Base-by-base conservation (phyloP, 495 filamentous ascomycete genomes). In the Penicillium goetzii region DNA sequence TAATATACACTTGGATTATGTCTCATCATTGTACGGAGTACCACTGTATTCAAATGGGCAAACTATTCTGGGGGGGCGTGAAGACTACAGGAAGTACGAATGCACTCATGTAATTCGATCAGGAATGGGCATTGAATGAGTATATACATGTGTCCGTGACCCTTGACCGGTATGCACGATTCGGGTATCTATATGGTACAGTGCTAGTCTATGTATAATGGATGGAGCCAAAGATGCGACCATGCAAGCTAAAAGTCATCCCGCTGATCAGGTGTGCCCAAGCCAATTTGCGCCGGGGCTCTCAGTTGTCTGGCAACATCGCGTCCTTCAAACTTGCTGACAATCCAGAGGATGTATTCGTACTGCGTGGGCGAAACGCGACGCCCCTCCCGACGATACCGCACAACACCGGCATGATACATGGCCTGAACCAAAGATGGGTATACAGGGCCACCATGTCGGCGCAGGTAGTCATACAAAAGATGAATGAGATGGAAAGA, bases 361-460 rank as follows among this genome's bases (percentile, higher is more conserved):
- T 78, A 75, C 56, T 71, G 75, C 50, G 58, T 59, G 7, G 51
- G 41, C 5, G 74, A 59, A 3, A 83, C 65, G 14, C 63, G 63
- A 3, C 51, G 60, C 10, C 74, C 76, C 25, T 71, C 70, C 23
- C 72, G 66, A 38, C 77, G 74, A 58, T 68, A 78, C 11, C 81
- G 68, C 17, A 76, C 75, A 21, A 83, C 68, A 28, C 78, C 81
- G 49, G 79, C 79, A 70, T 82, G 78, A 58, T 80, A 80, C 73
- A 83, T 65, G 4, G 81, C 78, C 25, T 80, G 78, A 11, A 73
- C 76, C 28, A 83, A 55, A 17, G 63, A 61, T 2, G 77, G 75
- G 43, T 73, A 64, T n/a, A 82, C 69, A 32, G 79, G 80, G 9
- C 72, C 78, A 43, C 70, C 61, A 55, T 81, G 75, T 41, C 61